Base-by-base conservation (phyloP, 1,139 yeast genomes). In the Hyphopichia khmerensis region DNA sequence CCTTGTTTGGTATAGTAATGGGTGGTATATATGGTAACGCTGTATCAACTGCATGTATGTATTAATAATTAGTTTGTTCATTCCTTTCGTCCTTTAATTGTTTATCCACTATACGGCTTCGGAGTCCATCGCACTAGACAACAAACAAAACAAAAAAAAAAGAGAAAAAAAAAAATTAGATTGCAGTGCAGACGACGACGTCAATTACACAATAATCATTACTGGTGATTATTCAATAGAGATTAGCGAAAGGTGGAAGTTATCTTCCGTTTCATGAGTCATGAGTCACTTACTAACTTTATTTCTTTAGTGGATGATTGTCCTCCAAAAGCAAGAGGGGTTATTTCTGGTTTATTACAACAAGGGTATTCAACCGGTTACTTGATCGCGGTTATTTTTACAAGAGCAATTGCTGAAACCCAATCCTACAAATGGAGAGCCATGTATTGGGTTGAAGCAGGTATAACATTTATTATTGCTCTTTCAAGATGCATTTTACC, bases 361-460 rank as follows among this genome's bases (percentile, higher is more conserved):
- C 84, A 83, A 55, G 90, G 90, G 44, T 84, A 85, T 52, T 85
- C 89, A 2, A 83, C 17, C 31, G 93, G 93, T 6, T 77, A 84
- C 54, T 65, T 84, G 39, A 59, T 84, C 33, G 87, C 82, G 3
- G 87, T 82, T 35, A 68, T 82, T 34, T 83, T 84, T 62, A 77
- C 75, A 48, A 72, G 89, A 48, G 87, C 85, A 24, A 55, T 70
- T 40, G 62, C 60, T 24, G 64, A 65, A 43, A 67, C 60, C 37
- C 60, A 69, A 9, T 47, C 60, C 2, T 56, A 62, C 33, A 62
- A 62, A 3, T 71, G 77, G 76, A 62, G 75, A 56, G 56, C 70
- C 4, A 46, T 71, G 40, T 70, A 69, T 54, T 71, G 73, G 72
- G 70, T 70, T 43, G 59, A 68, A 24, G 74, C 75, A 18, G 75